Base-by-base conservation (phyloP, 148 eudicot genomes). In the Rheum nobile region DNA sequence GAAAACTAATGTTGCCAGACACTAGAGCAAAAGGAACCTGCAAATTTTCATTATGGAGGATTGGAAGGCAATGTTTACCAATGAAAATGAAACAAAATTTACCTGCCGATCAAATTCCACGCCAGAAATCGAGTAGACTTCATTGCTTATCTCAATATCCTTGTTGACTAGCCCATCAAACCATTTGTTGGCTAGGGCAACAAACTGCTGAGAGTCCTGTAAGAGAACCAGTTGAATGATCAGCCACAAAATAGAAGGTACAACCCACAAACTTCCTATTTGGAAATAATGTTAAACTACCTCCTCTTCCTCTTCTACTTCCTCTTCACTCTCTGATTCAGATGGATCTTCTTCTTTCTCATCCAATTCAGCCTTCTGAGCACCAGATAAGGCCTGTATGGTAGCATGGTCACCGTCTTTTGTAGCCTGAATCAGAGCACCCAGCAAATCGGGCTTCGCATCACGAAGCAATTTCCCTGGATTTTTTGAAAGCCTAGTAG, bases 61-160 rank as follows among this genome's bases (percentile, higher is more conserved):
- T 14, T 13, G 19, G 50, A 0, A 46, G 50, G 11, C 59, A 0
- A 22, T 2, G 12, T 50, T 50, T 14, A 0, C 57, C 57, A 50
- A 50, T 50, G 26, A 50, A 50, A 5, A 7, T 12, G 8, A 21
- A 19, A 5, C 24, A 21, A 52, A 84, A 77, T 80, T 77, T 79
- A 93, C 98, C 88, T 89, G 98, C 67, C 96, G 93, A 73, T 93
- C 96, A 78, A 90, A 93, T 63, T 89, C 98, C 67, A 93, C 87
- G 37, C 75, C 85, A 22, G 83, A 82, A 77, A 89, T 77, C 17
- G 98, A 90, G 82, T 93, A 93, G 38, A 90, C 82, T 82, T 93
- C 94, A 70, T 89, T 93, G 79, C 81, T 87, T 72, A 89, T 77
- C 71, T 79, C 79, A 63, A 85, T 80, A 81, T 90, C 98, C 78